Evolutionary conservation across 768 basidiomycete species (phyloP).

Genomic region (Leucocoprinus leucothites): DNA sequence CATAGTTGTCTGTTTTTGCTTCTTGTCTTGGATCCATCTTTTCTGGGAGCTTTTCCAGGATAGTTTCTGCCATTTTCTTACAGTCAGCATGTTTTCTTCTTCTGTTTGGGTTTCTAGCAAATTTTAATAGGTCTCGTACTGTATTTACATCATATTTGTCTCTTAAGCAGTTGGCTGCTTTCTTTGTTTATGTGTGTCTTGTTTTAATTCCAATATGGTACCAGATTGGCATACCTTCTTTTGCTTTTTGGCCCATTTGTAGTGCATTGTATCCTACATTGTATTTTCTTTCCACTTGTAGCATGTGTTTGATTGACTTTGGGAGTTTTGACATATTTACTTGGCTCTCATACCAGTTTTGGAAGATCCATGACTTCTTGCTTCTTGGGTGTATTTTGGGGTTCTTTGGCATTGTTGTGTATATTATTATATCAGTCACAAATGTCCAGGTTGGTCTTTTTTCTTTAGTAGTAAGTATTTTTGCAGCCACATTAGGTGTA

Average conservation of each 20-base stretch:
- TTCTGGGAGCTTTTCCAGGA: too few species aligned
- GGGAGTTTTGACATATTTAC: too few species aligned
- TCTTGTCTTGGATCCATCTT: too few species aligned
- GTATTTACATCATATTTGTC: not conserved
- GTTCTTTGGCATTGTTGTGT: not conserved
- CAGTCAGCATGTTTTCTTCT: too few species aligned
- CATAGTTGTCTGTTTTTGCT: too few species aligned
- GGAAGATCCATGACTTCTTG: not conserved
- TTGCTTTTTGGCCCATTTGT: not conserved
- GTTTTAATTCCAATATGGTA: not conserved
- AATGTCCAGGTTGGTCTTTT: slow-evolving; percentile 16
- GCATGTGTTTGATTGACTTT: too few species aligned
- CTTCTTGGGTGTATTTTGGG: not conserved
- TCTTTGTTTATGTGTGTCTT: not conserved
- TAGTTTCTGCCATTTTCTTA: too few species aligned
- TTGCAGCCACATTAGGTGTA: slow-evolving; percentile 19
- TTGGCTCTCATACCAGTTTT: too few species aligned
- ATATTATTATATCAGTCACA: slow-evolving; percentile 6
- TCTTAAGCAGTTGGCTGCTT: not conserved
- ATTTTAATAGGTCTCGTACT: not conserved
- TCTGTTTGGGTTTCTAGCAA: too few species aligned
- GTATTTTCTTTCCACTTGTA: too few species aligned
- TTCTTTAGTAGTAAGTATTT: slow-evolving; percentile 16
- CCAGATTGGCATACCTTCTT: not conserved
- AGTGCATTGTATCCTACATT: too few species aligned